Base-by-base conservation (phyloP, 2,329 filamentous ascomycete genomes). In the Teratosphaeria gauchensis region DNA sequence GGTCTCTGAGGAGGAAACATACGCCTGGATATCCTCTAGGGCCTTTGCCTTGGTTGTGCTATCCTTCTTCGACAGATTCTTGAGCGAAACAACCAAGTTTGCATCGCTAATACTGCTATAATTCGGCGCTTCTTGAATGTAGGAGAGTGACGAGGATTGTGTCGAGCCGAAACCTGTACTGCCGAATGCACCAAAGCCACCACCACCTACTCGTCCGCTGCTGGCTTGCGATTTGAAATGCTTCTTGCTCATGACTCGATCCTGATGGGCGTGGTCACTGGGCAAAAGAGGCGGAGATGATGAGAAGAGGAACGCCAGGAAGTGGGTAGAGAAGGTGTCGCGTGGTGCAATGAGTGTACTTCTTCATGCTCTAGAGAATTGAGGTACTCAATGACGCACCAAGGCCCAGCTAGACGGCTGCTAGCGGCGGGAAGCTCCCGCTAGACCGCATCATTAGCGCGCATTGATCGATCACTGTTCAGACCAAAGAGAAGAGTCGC, bases 51-150 rank as follows among this genome's bases (percentile, higher is more conserved):
- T 95, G 42, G 94, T 99, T 11, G 85, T 95, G 68, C 86, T 87
- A 76, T 96, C 92, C 75, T 94, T 95, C 76, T 97, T 99, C 55
- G 86, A 81, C 3, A 96, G 76, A 66, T 95, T 96, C 74, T 96
- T 95, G 76, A 96, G 90, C n/a, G 86, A 84, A 14, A 97, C 91
- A 42, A 92, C 84, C 42, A 92, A 80, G 68, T 94, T 88, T 7
- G 91, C 82, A 66, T 96, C 86, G 52, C 85, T 87, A 60, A 99
- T 84, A 51, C 77, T 77, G 35, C 85, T 84, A 65, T 96, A 84
- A 68, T 96, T 88, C 54, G 89, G 89, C 9, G 90, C 89, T 68
- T 95, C 91, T 56, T 88, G 81, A 56, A 97, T 83, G 75, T 96
- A 96, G 52, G 92, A 96, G 46, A 99, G 80, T 52, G 77, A 77